phyloP scores from a whole-genome alignment of 1,139 yeast genomes.

The Geotrichum phurueaensis region DNA sequence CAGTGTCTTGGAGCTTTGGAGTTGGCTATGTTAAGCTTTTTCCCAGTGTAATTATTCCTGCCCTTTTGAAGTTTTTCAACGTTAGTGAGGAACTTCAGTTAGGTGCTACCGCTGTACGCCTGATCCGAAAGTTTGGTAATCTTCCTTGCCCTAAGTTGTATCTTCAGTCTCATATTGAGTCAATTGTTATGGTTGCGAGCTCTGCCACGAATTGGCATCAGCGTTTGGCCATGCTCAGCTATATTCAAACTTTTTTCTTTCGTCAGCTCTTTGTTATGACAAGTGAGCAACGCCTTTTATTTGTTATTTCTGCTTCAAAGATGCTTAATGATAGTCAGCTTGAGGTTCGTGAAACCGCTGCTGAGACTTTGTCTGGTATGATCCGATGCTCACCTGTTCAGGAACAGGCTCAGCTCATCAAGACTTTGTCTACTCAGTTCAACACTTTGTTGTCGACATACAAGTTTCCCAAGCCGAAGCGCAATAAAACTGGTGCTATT shows the following conservation, averaged over 20 bases:
- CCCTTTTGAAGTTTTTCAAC: constrained; percentile 57
- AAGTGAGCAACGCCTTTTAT: constrained; percentile 43
- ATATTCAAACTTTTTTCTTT: constrained; percentile 70
- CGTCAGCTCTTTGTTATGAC: constrained; percentile 59
- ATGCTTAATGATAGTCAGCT: constrained; percentile 57
- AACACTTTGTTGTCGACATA: constrained; percentile 34
- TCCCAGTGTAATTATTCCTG: constrained; percentile 55
- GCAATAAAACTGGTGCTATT: constrained; percentile 17
- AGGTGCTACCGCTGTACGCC: constrained; percentile 50
- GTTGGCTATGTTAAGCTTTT: constrained; percentile 31
- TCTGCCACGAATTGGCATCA: constrained; percentile 58
- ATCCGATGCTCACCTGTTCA: constrained; percentile 67
- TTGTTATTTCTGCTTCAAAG: constrained; percentile 50
- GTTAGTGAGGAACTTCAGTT: constrained; percentile 80
- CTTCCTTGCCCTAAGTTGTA: constrained; percentile 47
- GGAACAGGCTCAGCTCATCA: constrained; percentile 44
- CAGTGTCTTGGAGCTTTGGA: constrained; percentile 21
- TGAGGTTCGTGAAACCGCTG: constrained; percentile 73
- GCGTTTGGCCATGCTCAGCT: constrained; percentile 58
- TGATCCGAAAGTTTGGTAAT: constrained; percentile 54
- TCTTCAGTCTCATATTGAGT: constrained; percentile 44
- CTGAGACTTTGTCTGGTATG: constrained; percentile 72
- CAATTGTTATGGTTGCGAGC: constrained; percentile 45
- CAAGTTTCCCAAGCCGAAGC: constrained; percentile 20
- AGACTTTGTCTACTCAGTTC: constrained; percentile 39